These are phyloP conservation scores for Euphorbia schlechtendalii DNA, from an alignment of 441 rosid genomes.

Conservation along the genomic window DNA sequence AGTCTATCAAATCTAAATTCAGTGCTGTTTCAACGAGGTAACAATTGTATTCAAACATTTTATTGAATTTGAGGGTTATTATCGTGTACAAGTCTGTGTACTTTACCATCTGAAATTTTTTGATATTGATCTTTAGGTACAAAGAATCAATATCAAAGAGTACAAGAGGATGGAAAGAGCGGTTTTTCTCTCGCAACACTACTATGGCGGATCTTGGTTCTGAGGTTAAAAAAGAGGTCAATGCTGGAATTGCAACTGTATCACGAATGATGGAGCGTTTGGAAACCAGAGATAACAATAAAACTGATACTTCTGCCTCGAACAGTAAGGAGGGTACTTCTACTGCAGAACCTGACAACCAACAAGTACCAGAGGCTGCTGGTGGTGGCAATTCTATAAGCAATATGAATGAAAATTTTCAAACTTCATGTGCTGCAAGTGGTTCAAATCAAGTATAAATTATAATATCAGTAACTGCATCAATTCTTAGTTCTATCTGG, in stretches of 20 bases:
- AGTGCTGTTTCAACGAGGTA: slow-evolving; percentile 76
- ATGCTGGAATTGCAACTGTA: slow-evolving; percentile 57
- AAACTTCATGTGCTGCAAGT: slow-evolving; percentile 41
- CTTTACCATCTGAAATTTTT: slow-evolving; percentile 1
- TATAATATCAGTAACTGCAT: slow-evolving; percentile 13
- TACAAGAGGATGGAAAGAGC: slow-evolving; percentile 69
- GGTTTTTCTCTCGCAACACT: slow-evolving; percentile 51
- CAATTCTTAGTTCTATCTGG: slow-evolving; percentile 12
- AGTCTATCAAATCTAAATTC: slow-evolving; percentile 63
- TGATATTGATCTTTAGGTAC: slow-evolving; percentile 30
- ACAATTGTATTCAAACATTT: slow-evolving; percentile 13
- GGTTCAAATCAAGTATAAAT: slow-evolving; percentile 34
- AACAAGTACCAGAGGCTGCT: slow-evolving; percentile 26
- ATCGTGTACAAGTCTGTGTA: slow-evolving; percentile 18
- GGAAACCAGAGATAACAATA: slow-evolving; percentile 33
- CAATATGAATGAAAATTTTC: slow-evolving; percentile 21
- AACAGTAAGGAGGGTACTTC: slow-evolving; percentile 28
- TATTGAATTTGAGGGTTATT: slow-evolving; percentile 21
- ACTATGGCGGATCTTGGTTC: slow-evolving; percentile 49
- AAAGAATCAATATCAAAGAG: slow-evolving; percentile 67
- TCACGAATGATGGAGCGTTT: slow-evolving; percentile 62
- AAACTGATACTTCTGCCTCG: slow-evolving; percentile 29
- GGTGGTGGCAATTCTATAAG: slow-evolving; percentile 25
- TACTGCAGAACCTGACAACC: slow-evolving; percentile 23
- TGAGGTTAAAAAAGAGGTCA: slow-evolving; percentile 58